These are phyloP conservation scores for Daldinia sp. DNA, from an alignment of 2,329 filamentous ascomycete species.

Conservation along the genomic window DNA sequence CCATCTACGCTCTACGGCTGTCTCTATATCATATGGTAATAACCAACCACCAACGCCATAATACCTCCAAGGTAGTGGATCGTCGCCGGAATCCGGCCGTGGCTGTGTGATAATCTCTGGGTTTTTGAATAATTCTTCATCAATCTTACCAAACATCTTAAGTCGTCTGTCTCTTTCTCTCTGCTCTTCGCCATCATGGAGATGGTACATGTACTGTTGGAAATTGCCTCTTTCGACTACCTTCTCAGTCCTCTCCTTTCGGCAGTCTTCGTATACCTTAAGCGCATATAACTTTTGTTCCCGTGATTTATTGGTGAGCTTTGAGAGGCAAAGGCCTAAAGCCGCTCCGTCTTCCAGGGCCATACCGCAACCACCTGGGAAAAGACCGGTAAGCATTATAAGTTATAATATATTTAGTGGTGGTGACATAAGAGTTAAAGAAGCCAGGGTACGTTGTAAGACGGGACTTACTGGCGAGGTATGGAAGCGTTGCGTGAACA, in stretches of 20 bases:
- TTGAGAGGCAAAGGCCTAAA: conserved; percentile 62
- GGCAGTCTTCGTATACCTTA: conserved; percentile 67
- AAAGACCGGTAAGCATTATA: conserved; percentile 10
- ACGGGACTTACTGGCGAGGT: conserved; percentile 59
- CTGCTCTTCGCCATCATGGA: conserved; percentile 70
- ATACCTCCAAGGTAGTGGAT: conserved; percentile 58
- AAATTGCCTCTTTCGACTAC: conserved; percentile 70
- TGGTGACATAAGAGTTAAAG: neutral
- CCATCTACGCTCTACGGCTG: conserved; percentile 55
- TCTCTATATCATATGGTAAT: conserved; percentile 56
- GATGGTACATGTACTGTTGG: conserved; percentile 72
- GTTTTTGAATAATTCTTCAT: conserved; percentile 28
- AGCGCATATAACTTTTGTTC: conserved; percentile 53
- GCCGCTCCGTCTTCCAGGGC: conserved; percentile 67
- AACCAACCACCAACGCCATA: conserved; percentile 57
- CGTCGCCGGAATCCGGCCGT: conserved; percentile 53
- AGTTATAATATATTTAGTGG: neutral
- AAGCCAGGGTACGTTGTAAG: neutral
- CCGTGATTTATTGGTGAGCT: conserved; percentile 56
- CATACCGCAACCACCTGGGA: conserved; percentile 64
- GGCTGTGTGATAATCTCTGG: conserved; percentile 26
- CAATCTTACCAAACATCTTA: conserved; percentile 50
- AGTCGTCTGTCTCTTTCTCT: conserved; percentile 61
- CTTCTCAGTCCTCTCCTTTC: conserved; percentile 68
- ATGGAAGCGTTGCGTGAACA: conserved; percentile 73